Percentiles rank a stretch among this genome's conserved stretches.
These are phyloP conservation scores for Neonectria neomacrospora DNA, from an alignment of 2,329 filamentous ascomycete species.

Conservation along the genomic window DNA sequence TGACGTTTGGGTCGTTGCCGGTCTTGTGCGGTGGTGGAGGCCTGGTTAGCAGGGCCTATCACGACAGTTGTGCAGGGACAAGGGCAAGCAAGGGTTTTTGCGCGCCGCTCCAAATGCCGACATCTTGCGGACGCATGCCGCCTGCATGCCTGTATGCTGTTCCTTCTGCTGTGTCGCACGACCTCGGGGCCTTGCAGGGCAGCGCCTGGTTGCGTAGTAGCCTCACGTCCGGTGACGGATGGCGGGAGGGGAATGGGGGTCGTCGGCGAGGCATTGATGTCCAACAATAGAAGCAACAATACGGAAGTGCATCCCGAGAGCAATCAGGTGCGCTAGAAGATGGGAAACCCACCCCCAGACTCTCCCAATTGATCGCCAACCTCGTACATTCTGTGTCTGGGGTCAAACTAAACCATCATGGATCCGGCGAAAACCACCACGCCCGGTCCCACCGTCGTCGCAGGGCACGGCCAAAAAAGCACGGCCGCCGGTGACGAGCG, in stretches of 20 bases:
- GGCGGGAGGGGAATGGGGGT: background rate
- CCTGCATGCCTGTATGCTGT: conserved; percentile 1
- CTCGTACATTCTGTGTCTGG: conserved; percentile 9
- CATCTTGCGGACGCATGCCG: conserved; percentile 21
- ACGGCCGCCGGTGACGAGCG: background rate
- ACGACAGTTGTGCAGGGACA: conserved; percentile 32
- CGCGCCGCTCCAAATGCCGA: conserved; percentile 27
- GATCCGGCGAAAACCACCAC: conserved; percentile 5
- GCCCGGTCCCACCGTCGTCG: conserved; percentile 1
- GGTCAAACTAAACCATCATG: conserved; percentile 17
- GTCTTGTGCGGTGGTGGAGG: conserved; percentile 23
- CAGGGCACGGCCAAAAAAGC: background rate
- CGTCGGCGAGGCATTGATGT: background rate
- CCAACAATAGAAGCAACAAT: background rate
- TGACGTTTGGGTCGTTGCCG: conserved; percentile 15
- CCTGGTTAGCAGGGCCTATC: conserved; percentile 40
- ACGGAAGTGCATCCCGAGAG: background rate
- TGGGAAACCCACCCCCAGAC: conserved; percentile 14
- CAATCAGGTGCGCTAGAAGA: background rate
- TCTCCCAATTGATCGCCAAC: conserved; percentile 9
- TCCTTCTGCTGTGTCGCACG: conserved; percentile 15
- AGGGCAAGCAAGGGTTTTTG: conserved; percentile 11
- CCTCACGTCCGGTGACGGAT: conserved; percentile 22
- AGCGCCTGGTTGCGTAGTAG: background rate
- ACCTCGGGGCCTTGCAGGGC: background rate